A percentile compares a stretch with the other conserved stretches of the same genome.
These are phyloP conservation scores for Tubosaeta sp. DNA, from an alignment of 768 basidiomycete species.

Conservation along the genomic window DNA sequence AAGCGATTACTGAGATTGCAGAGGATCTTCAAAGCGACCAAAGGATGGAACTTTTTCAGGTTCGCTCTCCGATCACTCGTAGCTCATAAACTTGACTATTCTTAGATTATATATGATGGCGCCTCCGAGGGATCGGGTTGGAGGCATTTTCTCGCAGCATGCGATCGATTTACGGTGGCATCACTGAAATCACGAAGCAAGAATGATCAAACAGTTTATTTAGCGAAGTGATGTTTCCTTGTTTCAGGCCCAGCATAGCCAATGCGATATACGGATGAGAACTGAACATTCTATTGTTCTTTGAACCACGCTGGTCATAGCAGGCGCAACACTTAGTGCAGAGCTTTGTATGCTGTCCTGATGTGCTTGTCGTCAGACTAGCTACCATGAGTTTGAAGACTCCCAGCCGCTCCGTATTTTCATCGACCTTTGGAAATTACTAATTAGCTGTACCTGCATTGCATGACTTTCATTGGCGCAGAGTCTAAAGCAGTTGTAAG, in stretches of 20 bases:
- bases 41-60: constrained; percentile 51
- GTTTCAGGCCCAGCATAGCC: neutral
- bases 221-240: constrained; percentile 6
- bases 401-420: too few species aligned
- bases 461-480: too few species aligned
- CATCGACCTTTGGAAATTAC: too few species aligned
- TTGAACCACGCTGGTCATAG: neutral
- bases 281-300: neutral
- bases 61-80: constrained; percentile 25
- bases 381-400: too few species aligned
- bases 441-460: too few species aligned
- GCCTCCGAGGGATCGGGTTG: constrained; percentile 37
- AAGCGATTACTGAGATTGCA: constrained; percentile 42
- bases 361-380: too few species aligned
- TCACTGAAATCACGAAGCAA: constrained; percentile 26
- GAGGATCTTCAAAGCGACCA: constrained; percentile 54
- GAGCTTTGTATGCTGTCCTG: neutral
- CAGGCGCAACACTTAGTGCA: neutral
- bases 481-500: too few species aligned
- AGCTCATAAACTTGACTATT: constrained; percentile 1
- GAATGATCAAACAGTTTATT: constrained; percentile 1
- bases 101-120: constrained; percentile 45
- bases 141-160: constrained; percentile 40
- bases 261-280: neutral
- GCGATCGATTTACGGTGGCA: constrained; percentile 40